phyloP scores from a whole-genome alignment of 176 grass and related monocot species.

The Luzula sylvatica region DNA sequence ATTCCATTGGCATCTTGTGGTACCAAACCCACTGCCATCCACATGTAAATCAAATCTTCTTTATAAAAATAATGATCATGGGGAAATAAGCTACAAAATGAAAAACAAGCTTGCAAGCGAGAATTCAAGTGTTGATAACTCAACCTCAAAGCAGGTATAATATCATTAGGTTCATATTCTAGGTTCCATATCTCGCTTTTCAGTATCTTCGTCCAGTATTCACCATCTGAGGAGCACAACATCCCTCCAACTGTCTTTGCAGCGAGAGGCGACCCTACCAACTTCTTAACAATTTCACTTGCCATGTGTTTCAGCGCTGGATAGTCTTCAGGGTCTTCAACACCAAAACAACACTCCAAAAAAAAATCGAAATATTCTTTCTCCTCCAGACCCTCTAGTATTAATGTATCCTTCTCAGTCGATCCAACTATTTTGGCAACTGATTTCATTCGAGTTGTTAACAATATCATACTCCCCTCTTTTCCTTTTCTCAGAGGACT shows the following conservation, averaged over 20 bases:
- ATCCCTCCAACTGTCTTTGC: constrained; percentile 20
- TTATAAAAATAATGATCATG: neutral
- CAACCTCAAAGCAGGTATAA: constrained; percentile 20
- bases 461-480: constrained; percentile 27
- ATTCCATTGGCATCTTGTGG: neutral
- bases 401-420: neutral
- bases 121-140: constrained; percentile 12
- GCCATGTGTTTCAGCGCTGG: neutral
- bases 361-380: constrained; percentile 5
- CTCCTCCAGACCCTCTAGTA: constrained; percentile 8
- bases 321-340: neutral
- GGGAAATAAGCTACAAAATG: constrained; percentile 20
- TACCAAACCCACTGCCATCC: constrained; percentile 8
- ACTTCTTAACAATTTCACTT: constrained; percentile 16
- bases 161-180: neutral
- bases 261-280: constrained; percentile 13
- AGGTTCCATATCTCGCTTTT: constrained; percentile 1
- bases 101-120: constrained; percentile 13
- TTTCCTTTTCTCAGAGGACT: constrained; percentile 3
- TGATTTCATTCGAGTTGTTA: constrained; percentile 24
- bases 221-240: neutral
- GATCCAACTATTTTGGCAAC: constrained; percentile 1
- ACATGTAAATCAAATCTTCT: constrained; percentile 18
- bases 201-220: constrained; percentile 9
- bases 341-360: constrained; percentile 7